Evolutionary conservation across 75 land plant genomes (phyloP), one percentile per base, ranked within the genome.

Genomic region (Cupressus sempervirens): DNA sequence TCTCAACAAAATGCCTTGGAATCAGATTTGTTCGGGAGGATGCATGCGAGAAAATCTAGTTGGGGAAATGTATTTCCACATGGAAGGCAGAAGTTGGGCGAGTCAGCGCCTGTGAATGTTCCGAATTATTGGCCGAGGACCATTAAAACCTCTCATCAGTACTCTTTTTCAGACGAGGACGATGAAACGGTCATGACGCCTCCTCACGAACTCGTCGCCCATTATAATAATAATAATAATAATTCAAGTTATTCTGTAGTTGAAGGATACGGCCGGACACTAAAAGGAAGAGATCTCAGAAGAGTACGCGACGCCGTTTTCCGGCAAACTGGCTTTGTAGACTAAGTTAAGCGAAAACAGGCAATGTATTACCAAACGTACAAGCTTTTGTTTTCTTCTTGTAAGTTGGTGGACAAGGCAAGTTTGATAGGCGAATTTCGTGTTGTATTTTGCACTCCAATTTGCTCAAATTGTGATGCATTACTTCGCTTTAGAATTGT

Each of bases 51-150:
- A 29, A 68, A 23, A 29, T 0, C 32, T 8, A 1, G 2, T 3
- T 1, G 72, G 50, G 10, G 50, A 0, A 48, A 48, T 48, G 10
- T 65, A 20, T 23, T 20, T 16, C 81, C 14, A 50, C 70, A 76
- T 41, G 58, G 11, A 54, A 35, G 2, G 15, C 34, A 15, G 34
- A 52, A 40, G 76, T 62, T 32, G 73, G 1, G 35, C 48, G 84
- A 88, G 1, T 94, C 98, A 58, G 89, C 94, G 79, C 98, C 98
- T 75, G 91, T 96, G 38, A 92, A 91, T 77, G 90, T 96, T 0
- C 98, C 98, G 36, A 93, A 93, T 85, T 94, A 93, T 85, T 94
- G 96, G 96, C 88, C 95, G 46, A 91, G 91, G 85, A 94, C 91
- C 56, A n/a, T n/a, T n/a, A 85, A 92, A 87, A 86, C 84, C 83